phyloP scores from a whole-genome alignment of 306 rosid species.

The Astragalus glycyphyllos region DNA sequence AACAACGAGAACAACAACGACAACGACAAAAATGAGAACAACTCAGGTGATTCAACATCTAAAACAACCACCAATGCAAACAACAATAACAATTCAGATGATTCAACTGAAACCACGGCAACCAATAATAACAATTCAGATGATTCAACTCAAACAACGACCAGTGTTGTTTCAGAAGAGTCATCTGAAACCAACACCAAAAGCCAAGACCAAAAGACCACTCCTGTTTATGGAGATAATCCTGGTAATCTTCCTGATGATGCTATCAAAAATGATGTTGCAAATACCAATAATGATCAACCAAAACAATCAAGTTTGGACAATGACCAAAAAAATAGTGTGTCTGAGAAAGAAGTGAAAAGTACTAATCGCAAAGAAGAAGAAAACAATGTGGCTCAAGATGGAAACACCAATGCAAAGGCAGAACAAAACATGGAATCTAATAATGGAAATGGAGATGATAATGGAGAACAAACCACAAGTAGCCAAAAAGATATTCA shows the following conservation, averaged over 20 bases:
- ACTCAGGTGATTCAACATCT: conserved; percentile 14
- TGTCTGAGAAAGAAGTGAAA: conserved; percentile 40
- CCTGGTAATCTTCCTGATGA: conserved; percentile 84
- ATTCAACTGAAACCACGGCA: background rate
- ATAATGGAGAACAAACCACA: conserved; percentile 26
- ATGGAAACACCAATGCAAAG: background rate
- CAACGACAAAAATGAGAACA: too few species aligned
- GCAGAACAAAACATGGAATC: background rate
- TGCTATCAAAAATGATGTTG: conserved; percentile 64
- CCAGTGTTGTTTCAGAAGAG: background rate
- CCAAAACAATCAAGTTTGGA: conserved; percentile 35
- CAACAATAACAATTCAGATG: background rate
- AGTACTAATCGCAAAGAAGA: conserved; percentile 32
- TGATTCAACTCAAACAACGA: background rate
- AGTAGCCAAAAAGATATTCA: conserved; percentile 33
- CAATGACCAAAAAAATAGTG: conserved; percentile 42
- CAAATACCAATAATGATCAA: conserved; percentile 24
- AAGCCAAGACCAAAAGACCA: conserved; percentile 3
- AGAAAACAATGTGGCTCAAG: conserved; percentile 5
- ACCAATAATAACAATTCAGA: conserved; percentile 30
- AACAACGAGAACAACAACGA: too few species aligned
- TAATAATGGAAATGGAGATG: conserved; percentile 36
- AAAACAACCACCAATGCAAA: background rate
- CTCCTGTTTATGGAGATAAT: conserved; percentile 61
- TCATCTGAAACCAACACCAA: conserved; percentile 6